Base-by-base conservation (phyloP, 176 grass and related monocot genomes). In the Zoysia pacifica region DNA sequence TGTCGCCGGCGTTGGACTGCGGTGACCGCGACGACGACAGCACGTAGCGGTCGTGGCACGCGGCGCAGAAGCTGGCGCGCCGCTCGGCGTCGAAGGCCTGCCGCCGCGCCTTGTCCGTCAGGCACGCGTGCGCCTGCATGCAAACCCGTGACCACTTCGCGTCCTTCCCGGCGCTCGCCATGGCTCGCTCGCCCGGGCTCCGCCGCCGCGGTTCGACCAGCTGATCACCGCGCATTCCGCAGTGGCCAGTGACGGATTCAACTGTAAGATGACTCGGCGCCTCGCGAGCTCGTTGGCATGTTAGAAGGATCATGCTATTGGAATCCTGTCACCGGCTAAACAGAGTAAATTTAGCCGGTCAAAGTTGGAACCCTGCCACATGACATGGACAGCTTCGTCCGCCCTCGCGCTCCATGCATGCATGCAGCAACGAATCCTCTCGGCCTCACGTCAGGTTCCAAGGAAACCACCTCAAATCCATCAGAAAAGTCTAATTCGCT, bases 41-140 rank as follows among this genome's bases (percentile, higher is more conserved):
- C 4, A 42, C 5, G 75, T 74, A 16, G 49, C 83, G 81, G 10
- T 69, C 63, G 52, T 91, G 80, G 84, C 90, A 99, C 18, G 76
- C 81, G 9, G 67, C 67, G 86, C 96, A 99, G 88, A 89, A 95
- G 9, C 76, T 87, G 6, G 75, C 41, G 7, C 59, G 6, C 40
- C 90, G 85, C 52, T 85, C 81, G 5, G 48, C 59, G 77, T 95
- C 65, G 84, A 95, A 95, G 45, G 75, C 63, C 72, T 73, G 60
- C 82, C 96, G 89, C 51, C 82, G 78, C 14, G 75, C 72, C 91
- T 62, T 62, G 83, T 99, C 90, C 11, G 84, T 86, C 44, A 99
- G 76, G 79, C 92, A 95, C 67, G 79, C 86, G 47, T 91, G 86
- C 69, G 96, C 96, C 96, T 98, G 80, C 79, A 58, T 53, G 49